Conservation (phyloP, 108 stramenopile species). For the Fragilaria crotonensis region DNA sequence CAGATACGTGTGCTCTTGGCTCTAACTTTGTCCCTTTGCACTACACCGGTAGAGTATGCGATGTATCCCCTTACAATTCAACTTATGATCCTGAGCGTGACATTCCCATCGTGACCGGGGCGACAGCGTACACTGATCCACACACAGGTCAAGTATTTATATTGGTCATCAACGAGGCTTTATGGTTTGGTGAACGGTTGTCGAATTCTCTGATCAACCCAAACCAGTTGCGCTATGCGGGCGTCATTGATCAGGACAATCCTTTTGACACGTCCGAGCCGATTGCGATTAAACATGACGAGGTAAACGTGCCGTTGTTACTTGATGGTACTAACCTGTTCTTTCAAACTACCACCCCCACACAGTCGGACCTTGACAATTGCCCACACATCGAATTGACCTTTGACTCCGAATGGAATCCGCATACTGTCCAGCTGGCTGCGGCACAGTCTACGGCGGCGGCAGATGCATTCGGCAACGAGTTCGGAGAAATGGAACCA, state of each 20-base stretch:
- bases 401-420: not conserved
- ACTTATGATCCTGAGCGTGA: not conserved
- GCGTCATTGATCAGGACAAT: conserved; percentile 30
- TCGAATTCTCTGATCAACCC: too few species aligned
- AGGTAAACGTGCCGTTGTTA: not conserved
- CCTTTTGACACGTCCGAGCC: conserved; percentile 10
- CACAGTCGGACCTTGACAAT: too few species aligned
- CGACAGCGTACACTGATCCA: too few species aligned
- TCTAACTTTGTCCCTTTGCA: not conserved
- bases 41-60: not conserved
- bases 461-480: too few species aligned
- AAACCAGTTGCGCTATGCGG: too few species aligned
- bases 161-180: conserved; percentile 19
- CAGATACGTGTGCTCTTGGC: conserved; percentile 13
- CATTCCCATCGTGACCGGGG: too few species aligned
- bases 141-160: conserved; percentile 10
- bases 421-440: not conserved
- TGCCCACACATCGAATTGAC: not conserved
- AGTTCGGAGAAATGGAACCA: too few species aligned
- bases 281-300: not conserved
- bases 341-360: too few species aligned
- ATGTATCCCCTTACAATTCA: not conserved
- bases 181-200: too few species aligned
- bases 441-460: not conserved
- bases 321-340: not conserved